Conservation (phyloP, 768 basidiomycete species). For the Hysterangium stoloniferum region DNA sequence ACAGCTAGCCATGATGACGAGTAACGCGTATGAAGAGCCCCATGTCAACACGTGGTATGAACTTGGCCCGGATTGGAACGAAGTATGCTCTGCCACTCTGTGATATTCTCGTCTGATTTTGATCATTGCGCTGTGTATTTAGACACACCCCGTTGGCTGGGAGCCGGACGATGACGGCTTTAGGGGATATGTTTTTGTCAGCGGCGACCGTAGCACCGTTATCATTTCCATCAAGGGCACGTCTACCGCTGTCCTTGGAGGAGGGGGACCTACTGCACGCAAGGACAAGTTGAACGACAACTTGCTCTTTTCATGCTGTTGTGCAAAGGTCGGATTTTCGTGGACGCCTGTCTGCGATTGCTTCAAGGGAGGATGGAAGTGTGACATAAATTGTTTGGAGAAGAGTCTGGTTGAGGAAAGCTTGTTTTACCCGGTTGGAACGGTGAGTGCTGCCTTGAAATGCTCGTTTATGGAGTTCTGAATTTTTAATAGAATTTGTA, state of each 20-base stretch:
- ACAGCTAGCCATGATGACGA: conserved; percentile 89
- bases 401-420: conserved; percentile 69
- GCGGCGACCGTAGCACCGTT: conserved; percentile 72
- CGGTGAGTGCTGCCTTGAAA: conserved; percentile 42
- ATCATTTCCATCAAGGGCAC: conserved; percentile 92
- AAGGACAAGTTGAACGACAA: conserved; percentile 96
- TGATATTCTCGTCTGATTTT: too few species aligned
- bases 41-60: conserved; percentile 72
- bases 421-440: conserved; percentile 86
- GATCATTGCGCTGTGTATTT: not conserved
- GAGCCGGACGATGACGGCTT: conserved; percentile 82
- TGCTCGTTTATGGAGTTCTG: not conserved
- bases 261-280: conserved; percentile 75
- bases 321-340: conserved; percentile 84
- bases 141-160: conserved; percentile 89
- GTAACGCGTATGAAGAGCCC: conserved; percentile 70
- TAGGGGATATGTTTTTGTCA: conserved; percentile 89
- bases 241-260: conserved; percentile 64
- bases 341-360: conserved; percentile 95
- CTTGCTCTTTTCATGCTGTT: conserved; percentile 89
- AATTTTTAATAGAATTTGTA: conserved; percentile 64
- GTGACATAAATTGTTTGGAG: conserved; percentile 74
- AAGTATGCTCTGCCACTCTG: conserved; percentile 25
- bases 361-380: conserved; percentile 63
- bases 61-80: conserved; percentile 56